Evolutionary conservation across 495 filamentous ascomycete species (phyloP).

Genomic region (Neurospora sublineolata): DNA sequence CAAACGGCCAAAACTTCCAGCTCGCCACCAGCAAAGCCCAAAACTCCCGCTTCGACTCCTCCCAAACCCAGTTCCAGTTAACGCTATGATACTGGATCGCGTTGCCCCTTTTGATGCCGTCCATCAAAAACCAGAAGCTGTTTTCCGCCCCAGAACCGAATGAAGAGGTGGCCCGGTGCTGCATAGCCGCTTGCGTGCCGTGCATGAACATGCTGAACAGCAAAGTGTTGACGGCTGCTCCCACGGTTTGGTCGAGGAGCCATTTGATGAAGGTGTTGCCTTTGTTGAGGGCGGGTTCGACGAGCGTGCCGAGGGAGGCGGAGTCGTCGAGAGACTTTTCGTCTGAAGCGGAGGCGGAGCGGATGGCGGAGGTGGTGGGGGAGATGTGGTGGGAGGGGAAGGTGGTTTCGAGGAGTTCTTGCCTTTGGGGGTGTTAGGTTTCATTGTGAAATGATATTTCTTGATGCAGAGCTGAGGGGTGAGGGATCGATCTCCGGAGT

Average conservation of each 20-base stretch:
- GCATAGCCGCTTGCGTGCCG: slow-evolving; percentile 29
- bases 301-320: slow-evolving; percentile 26
- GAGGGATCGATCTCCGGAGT: neutral
- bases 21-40: slow-evolving; percentile 60
- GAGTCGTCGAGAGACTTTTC: slow-evolving; percentile 33
- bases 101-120: neutral
- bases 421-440: slow-evolving; percentile 23
- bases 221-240: slow-evolving; percentile 64
- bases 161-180: slow-evolving; percentile 4
- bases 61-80: slow-evolving; percentile 22
- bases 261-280: slow-evolving; percentile 72
- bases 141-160: neutral
- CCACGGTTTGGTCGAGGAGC: slow-evolving; percentile 68
- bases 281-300: slow-evolving; percentile 46
- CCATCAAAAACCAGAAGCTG: slow-evolving; percentile 16
- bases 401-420: slow-evolving; percentile 39
- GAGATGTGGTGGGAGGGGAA: slow-evolving; percentile 33
- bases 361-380: slow-evolving; percentile 25
- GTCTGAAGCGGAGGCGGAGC: slow-evolving; percentile 27
- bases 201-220: slow-evolving; percentile 48
- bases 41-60: slow-evolving; percentile 44
- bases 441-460: too few species aligned
- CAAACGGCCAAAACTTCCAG: slow-evolving; percentile 73
- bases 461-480: too few species aligned
- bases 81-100: slow-evolving; percentile 22